Conservation (phyloP, 2,329 filamentous ascomycete species). For the Pseudogymnoascus pannorum region DNA sequence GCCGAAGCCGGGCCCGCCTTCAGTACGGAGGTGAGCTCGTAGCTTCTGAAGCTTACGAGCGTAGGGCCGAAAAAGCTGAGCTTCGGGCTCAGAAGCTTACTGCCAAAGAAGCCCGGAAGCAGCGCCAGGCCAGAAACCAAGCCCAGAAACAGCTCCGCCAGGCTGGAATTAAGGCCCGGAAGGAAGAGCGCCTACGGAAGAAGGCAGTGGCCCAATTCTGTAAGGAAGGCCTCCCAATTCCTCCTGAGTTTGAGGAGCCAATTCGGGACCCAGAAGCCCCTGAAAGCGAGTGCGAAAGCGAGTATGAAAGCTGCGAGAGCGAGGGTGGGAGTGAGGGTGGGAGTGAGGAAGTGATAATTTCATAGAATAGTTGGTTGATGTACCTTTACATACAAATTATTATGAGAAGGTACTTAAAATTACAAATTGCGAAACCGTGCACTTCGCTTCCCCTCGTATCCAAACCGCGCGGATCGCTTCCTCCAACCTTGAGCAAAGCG, state of each 20-base stretch:
- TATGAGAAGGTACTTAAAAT: too few species aligned
- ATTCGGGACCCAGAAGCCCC: background rate
- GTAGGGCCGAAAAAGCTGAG: too few species aligned
- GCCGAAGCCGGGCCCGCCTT: too few species aligned
- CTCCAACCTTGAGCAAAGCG: background rate
- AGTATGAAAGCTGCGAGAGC: background rate
- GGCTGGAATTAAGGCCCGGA: background rate
- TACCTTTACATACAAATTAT: background rate
- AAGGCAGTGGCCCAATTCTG: background rate
- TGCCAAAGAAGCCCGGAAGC: too few species aligned
- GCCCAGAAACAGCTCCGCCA: background rate
- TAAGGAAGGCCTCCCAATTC: background rate
- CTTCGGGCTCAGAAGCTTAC: too few species aligned
- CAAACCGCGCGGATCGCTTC: background rate
- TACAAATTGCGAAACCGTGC: background rate
- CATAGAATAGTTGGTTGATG: background rate
- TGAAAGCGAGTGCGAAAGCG: background rate
- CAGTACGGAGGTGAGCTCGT: too few species aligned
- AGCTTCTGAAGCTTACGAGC: too few species aligned
- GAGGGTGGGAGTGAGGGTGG: background rate
- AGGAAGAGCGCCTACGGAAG: background rate
- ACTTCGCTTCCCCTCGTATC: background rate
- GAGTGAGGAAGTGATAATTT: background rate
- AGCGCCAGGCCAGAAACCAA: background rate
- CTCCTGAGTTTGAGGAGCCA: background rate